A percentile compares a stretch with the other conserved stretches of the same genome.
These are phyloP conservation scores for Gossypium stocksii DNA, from an alignment of 345 rosid species.

Conservation along the genomic window DNA sequence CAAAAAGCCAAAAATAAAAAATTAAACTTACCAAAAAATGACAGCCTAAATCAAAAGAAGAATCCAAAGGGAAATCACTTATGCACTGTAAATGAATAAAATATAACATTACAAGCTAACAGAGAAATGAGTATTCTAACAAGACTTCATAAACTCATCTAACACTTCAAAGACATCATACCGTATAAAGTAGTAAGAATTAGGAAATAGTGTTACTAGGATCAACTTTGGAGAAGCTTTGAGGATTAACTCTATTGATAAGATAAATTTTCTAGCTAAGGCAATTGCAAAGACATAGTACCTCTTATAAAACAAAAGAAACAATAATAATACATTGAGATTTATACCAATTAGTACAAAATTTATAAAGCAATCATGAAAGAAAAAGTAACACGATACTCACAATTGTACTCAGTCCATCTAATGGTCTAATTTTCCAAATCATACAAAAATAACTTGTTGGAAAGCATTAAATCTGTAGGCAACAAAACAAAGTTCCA, in stretches of 20 bases:
- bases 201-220: neutral
- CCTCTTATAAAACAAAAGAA: neutral
- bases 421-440: constrained; percentile 77
- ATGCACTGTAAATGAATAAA: neutral
- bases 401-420: constrained; percentile 96
- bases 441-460: constrained; percentile 90
- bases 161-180: neutral
- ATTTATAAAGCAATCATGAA: neutral
- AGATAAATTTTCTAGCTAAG: too few relatives aligned
- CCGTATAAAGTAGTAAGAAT: neutral
- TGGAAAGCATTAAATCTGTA: constrained; percentile 90
- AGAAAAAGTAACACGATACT: constrained; percentile 28
- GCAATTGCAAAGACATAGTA: neutral
- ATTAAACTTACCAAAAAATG: too few relatives aligned
- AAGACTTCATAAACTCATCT: neutral
- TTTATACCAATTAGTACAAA: neutral
- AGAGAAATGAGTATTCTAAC: neutral
- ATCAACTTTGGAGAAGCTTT: too few relatives aligned
- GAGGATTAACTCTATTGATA: too few relatives aligned
- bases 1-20: too few relatives aligned
- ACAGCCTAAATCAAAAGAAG: too few relatives aligned
- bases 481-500: neutral
- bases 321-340: neutral
- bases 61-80: too few relatives aligned
- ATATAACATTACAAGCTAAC: neutral